Base-by-base conservation (phyloP, 2,329 filamentous ascomycete genomes). In the Pseudogymnoascus destructans region DNA sequence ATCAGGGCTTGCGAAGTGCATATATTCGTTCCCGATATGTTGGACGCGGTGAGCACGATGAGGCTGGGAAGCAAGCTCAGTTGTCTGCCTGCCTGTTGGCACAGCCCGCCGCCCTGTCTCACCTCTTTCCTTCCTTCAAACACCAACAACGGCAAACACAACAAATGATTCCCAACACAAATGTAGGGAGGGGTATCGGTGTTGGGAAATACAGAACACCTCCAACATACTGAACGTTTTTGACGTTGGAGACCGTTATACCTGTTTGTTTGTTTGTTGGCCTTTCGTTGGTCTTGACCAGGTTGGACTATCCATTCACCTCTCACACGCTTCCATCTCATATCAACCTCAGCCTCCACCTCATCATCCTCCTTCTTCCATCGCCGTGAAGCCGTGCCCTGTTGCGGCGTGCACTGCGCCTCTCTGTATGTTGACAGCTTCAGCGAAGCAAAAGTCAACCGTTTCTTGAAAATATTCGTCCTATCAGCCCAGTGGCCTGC, bases 41-140 rank as follows among this genome's bases (percentile, higher is more conserved):
- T 52, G 25, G 46, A 19, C 46, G 25, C 46, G 25, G n/a, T 52
- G 46, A 52, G 46, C 46, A 52, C 32, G 46, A 52, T n/a, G 46
- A 52, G 46, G 46, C 46, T 52, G 25, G 25, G 23, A 52, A 52
- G 25, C 46, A 52, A 52, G n/a, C 25, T 2, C n/a, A 13, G 25
- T 7, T 27, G 11, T 52, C 25, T 40, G 27, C 27, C 27, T 25
- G 5, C 3, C 2, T 8, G 13, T 10, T 10, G 10, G 46, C 46
- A 52, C 46, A 52, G 46, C 46, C 46, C 46, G 46, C 15, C 25
- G 42, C 13, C 42, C 7, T 15, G 21, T 15, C 6, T 27, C 23
- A 13, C 13, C 21, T 25, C 42, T 8, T 49, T 32, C 15, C 25
- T 1, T 11, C 42, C 23, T 5, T 52, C 46, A 52, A 32, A 30